Percentiles rank a stretch among this genome's conserved stretches.
Conservation (phyloP, 2,329 filamentous ascomycete species). For the Verticillium tricorpus region DNA sequence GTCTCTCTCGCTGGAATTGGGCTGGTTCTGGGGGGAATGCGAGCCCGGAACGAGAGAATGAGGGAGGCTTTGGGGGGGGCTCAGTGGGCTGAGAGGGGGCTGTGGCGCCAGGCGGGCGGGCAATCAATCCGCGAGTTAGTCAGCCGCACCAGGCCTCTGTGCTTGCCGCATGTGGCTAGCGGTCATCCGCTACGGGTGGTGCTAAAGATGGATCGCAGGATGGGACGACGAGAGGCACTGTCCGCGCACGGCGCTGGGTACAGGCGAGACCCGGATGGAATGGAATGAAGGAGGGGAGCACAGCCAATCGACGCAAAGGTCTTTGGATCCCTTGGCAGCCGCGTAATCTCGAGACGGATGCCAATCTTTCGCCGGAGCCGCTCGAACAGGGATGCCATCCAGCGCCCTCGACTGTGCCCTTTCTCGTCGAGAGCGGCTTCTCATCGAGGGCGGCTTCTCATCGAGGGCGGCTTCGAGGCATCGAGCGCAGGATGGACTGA, state of each 20-base stretch:
- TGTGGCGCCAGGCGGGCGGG: background rate
- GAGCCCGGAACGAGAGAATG: background rate
- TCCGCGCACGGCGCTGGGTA: background rate
- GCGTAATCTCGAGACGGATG: conserved; percentile 4
- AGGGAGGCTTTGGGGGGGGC: background rate
- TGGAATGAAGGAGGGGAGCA: background rate
- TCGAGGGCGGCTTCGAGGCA: too few relatives aligned
- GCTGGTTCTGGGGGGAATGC: background rate
- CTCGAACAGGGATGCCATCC: background rate
- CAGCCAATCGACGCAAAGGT: background rate
- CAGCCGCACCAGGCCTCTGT: background rate
- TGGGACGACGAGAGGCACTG: background rate
- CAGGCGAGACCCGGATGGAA: background rate
- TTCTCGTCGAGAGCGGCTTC: too few relatives aligned
- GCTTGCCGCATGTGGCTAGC: background rate
- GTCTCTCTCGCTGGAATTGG: background rate
- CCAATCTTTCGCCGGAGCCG: background rate
- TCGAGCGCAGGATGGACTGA: too few relatives aligned
- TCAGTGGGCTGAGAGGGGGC: background rate
- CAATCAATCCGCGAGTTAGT: background rate
- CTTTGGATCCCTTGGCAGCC: conserved; percentile 3
- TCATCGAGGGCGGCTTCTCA: too few relatives aligned
- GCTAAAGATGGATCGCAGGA: background rate
- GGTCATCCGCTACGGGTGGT: background rate
- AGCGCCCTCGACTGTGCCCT: too few relatives aligned